Evolutionary conservation across 495 filamentous ascomycete species (phyloP).

Genomic region (Elasticomyces elasticus): DNA sequence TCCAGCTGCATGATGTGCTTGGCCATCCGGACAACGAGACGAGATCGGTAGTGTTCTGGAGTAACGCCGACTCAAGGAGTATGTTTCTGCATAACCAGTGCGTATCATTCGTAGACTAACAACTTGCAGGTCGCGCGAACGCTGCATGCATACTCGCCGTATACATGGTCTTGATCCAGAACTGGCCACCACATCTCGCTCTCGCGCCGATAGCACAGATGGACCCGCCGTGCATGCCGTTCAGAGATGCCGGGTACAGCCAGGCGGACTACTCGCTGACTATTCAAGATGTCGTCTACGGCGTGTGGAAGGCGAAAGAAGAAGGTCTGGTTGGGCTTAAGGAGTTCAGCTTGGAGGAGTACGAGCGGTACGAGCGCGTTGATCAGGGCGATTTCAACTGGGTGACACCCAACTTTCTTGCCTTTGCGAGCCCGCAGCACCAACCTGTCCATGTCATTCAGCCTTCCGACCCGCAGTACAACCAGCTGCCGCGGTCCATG

Average conservation of each 20-base stretch:
- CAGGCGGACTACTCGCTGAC: conserved; percentile 93
- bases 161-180: conserved; percentile 98
- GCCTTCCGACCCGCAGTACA: conserved; percentile 58
- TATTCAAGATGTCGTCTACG: conserved; percentile 95
- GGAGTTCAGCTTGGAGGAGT: conserved; percentile 89
- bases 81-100: conserved; percentile 29
- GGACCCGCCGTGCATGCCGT: conserved; percentile 95
- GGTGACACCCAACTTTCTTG: conserved; percentile 88
- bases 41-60: conserved; percentile 87
- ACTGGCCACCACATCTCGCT: conserved; percentile 96
- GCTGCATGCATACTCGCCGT: conserved; percentile 90
- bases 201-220: conserved; percentile 91
- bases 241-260: conserved; percentile 95
- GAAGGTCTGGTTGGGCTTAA: conserved; percentile 77
- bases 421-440: conserved; percentile 90
- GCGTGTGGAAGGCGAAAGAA: conserved; percentile 97
- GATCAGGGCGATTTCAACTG: conserved; percentile 99
- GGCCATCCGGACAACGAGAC: conserved; percentile 77
- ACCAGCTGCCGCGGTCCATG: conserved; percentile 57
- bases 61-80: conserved; percentile 81
- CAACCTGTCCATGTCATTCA: conserved; percentile 60
- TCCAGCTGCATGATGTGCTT: conserved; percentile 88
- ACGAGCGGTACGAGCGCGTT: conserved; percentile 88
- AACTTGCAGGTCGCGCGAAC: conserved; percentile 64
- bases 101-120: conserved; percentile 8